phyloP scores from a whole-genome alignment of 495 filamentous ascomycete genomes.

The Cercophora newfieldiana region DNA sequence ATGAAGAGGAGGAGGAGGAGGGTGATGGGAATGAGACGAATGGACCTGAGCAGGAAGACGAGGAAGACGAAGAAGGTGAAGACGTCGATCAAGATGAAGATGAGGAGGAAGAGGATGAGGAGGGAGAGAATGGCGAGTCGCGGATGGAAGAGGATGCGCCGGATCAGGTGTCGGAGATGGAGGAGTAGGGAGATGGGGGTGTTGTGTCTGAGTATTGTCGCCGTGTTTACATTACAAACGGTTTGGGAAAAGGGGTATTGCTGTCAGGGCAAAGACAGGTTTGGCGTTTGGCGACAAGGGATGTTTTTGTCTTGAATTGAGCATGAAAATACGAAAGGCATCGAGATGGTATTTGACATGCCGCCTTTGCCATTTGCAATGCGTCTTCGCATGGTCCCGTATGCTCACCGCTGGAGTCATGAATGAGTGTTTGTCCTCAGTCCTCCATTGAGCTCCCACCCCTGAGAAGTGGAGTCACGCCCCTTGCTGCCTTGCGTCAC shows the following conservation, averaged over 20 bases:
- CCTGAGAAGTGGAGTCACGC: not conserved
- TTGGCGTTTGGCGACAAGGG: not conserved
- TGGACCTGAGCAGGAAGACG: slow-evolving; percentile 22
- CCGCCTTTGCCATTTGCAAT: not conserved
- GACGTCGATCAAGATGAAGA: not conserved
- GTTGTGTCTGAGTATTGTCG: not conserved
- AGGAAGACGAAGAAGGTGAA: slow-evolving; percentile 19
- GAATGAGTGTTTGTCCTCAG: not conserved
- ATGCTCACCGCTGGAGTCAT: not conserved
- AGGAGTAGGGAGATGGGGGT: slow-evolving; percentile 2
- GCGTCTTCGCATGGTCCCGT: not conserved
- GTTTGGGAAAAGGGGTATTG: not conserved
- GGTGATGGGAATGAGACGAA: slow-evolving; percentile 20
- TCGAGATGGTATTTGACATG: not conserved
- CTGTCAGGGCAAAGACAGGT: not conserved
- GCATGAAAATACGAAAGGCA: not conserved
- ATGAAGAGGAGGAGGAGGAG: slow-evolving; percentile 27
- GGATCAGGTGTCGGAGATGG: slow-evolving; percentile 13
- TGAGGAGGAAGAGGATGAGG: not conserved
- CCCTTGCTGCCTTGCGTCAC: slow-evolving; percentile 1
- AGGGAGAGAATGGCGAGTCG: not conserved
- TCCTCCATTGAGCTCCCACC: not conserved
- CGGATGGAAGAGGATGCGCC: slow-evolving; percentile 15
- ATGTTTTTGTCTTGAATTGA: not conserved
- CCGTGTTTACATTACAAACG: not conserved